Evolutionary conservation across 495 filamentous ascomycete genomes (phyloP).

Genomic region (Aspergillus baeticus): DNA sequence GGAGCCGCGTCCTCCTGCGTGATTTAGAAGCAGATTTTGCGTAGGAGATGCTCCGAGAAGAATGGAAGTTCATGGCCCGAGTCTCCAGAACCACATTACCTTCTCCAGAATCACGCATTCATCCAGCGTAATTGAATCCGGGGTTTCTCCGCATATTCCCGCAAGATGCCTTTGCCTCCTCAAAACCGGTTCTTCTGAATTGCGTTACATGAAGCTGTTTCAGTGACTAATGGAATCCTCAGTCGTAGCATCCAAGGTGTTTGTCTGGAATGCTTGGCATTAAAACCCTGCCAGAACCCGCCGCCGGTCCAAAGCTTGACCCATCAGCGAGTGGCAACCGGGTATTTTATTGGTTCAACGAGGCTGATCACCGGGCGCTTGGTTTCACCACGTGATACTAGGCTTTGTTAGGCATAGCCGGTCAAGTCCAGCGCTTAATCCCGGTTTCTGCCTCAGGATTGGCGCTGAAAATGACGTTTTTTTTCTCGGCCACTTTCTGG

Average conservation of each 20-base stretch:
- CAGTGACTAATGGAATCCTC: slow-evolving; percentile 9
- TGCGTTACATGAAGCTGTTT: background rate
- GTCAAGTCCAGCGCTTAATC: background rate
- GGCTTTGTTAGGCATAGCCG: background rate
- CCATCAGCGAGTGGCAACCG: background rate
- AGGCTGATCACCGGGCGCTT: too few species aligned
- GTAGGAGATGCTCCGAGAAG: too few species aligned
- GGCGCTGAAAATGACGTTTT: too few species aligned
- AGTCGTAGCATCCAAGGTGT: background rate
- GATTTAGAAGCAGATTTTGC: background rate
- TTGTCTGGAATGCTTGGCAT: slow-evolving; percentile 1
- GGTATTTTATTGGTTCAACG: background rate
- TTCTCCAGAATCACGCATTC: background rate
- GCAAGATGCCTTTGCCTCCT: background rate
- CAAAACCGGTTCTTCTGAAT: background rate
- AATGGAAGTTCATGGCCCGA: too few species aligned
- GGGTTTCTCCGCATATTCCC: slow-evolving; percentile 12
- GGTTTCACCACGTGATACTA: background rate
- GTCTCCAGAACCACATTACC: too few species aligned
- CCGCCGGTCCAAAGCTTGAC: slow-evolving; percentile 2
- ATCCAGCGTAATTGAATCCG: slow-evolving; percentile 3
- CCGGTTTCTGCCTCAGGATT: too few species aligned
- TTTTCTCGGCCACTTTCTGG: too few species aligned
- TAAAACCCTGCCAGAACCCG: background rate
- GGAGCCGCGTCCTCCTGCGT: background rate